phyloP scores from a whole-genome alignment of 371 early-diverging fungal genomes.

The Mortierella sp. region DNA sequence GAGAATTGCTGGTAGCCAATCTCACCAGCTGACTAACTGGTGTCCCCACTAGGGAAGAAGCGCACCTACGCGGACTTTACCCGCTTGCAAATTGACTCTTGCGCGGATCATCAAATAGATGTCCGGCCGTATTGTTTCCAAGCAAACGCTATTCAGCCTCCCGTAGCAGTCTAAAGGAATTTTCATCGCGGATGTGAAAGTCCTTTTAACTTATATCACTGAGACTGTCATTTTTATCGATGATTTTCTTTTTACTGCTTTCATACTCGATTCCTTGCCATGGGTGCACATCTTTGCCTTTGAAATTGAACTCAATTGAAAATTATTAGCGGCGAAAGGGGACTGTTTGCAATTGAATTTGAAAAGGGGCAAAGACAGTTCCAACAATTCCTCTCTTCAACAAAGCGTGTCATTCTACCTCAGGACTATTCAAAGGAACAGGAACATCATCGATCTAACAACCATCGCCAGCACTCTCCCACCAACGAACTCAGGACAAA shows the following conservation, averaged over 20 bases:
- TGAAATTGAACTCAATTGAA: not conserved
- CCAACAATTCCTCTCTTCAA: too few species aligned
- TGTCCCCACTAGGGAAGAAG: constrained; percentile 52
- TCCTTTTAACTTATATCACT: not conserved
- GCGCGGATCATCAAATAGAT: constrained; percentile 31
- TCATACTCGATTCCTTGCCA: not conserved
- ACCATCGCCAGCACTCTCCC: too few species aligned
- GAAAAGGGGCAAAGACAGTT: too few species aligned
- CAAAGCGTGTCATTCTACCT: too few species aligned
- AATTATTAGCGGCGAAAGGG: not conserved
- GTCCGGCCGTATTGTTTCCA: constrained; percentile 55
- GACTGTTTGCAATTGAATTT: too few species aligned
- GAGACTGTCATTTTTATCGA: not conserved
- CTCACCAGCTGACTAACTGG: constrained; percentile 48
- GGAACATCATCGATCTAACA: too few species aligned
- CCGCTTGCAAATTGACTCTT: constrained; percentile 47
- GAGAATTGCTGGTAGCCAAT: constrained; percentile 56
- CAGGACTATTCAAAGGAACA: too few species aligned
- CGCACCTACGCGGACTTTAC: constrained; percentile 59
- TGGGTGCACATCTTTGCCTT: not conserved
- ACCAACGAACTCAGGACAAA: not conserved
- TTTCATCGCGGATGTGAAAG: not conserved
- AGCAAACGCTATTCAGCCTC: constrained; percentile 59
- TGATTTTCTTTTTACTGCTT: not conserved
- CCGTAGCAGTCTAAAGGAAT: constrained; percentile 36